These are phyloP conservation scores for Thraustochytrium striatum DNA, from an alignment of 352 stramenopile species.

Conservation along the genomic window DNA sequence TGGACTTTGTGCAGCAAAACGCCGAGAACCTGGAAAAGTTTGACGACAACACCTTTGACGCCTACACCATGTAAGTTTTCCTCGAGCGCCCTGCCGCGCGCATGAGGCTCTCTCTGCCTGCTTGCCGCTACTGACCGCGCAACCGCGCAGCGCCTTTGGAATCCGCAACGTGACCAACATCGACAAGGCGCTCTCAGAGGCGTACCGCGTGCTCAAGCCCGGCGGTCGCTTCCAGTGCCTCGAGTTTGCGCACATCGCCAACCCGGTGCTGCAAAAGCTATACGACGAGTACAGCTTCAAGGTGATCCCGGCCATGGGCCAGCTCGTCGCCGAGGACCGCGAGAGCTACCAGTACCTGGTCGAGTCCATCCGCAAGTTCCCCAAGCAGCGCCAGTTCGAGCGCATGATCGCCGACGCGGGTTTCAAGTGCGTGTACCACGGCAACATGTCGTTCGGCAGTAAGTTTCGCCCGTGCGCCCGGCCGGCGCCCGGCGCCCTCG, in stretches of 20 bases:
- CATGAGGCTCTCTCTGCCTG: no score
- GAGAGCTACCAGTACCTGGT: conserved; percentile 98
- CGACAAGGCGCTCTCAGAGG: conserved; percentile 70
- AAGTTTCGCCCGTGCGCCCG: neutral
- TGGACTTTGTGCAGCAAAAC: conserved; percentile 88
- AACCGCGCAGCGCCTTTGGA: conserved; percentile 76
- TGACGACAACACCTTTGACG: conserved; percentile 88
- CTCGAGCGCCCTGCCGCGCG: no score
- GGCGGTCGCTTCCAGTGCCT: conserved; percentile 96
- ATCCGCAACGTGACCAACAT: conserved; percentile 98
- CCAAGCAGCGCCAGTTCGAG: conserved; percentile 90
- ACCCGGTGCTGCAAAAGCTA: conserved; percentile 79
- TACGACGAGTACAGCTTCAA: conserved; percentile 99
- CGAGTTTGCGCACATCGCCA: conserved; percentile 91
- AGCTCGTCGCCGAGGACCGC: conserved; percentile 90
- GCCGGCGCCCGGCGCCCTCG: neutral
- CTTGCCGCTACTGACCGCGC: neutral
- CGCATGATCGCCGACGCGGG: conserved; percentile 86
- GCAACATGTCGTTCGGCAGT: conserved; percentile 88
- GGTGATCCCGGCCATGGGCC: conserved; percentile 88
- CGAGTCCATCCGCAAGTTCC: conserved; percentile 98
- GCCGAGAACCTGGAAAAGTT: conserved; percentile 88
- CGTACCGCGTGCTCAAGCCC: conserved; percentile 88
- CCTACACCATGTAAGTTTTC: conserved; percentile 85
- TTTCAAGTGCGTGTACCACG: conserved; percentile 85